Evolutionary conservation across 345 rosid genomes (phyloP), one percentile per base, ranked within the genome.

Genomic region (Arabis hirsuta): DNA sequence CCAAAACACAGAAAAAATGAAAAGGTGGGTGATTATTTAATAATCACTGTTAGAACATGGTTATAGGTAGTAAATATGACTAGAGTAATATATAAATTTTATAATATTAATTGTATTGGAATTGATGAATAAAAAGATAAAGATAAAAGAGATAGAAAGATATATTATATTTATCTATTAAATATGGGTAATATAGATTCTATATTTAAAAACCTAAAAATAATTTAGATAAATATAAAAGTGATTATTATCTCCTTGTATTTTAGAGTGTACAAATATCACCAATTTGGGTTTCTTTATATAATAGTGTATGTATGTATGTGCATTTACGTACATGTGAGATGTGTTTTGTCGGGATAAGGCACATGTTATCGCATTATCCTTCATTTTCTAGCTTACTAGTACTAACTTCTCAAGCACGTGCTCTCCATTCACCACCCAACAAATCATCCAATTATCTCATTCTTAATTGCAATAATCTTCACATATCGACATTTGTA

Each of bases 301-400:
- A 65, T 64, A 39, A 65, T 64, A 39, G 13, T 42, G 38, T 45
- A 24, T 59, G 36, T 7, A 26, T 39, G 34, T 41, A 64, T 38
- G 51, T 43, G 46, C 53, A 44, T 54, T 46, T 19, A 57, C 29
- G 12, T 48, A 42, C 67, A 70, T 76, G 72, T 57, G 76, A 69
- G 67, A 70, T 63, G 75, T 76, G 66, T 65, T 70, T 76, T 76
- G 80, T 76, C 80, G 71, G 80, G 66, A 64, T 63, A 42, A 76
- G 60, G 80, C 80, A 63, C 80, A 76, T 76, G 80, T 76, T 70
- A 64, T 48, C 71, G 72, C 67, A 76, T 70, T 76, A 76, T 70
- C 80, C 80, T 64, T 57, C 55, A 70, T 62, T 70, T 74, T 64
- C 60, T 29, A 76, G 72, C 62, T 76, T 70, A 70, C 55, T 76